A percentile compares a stretch with the other conserved stretches of the same genome.
Conservation (phyloP, 306 rosid genomes). For the Cucurbita pepo region DNA sequence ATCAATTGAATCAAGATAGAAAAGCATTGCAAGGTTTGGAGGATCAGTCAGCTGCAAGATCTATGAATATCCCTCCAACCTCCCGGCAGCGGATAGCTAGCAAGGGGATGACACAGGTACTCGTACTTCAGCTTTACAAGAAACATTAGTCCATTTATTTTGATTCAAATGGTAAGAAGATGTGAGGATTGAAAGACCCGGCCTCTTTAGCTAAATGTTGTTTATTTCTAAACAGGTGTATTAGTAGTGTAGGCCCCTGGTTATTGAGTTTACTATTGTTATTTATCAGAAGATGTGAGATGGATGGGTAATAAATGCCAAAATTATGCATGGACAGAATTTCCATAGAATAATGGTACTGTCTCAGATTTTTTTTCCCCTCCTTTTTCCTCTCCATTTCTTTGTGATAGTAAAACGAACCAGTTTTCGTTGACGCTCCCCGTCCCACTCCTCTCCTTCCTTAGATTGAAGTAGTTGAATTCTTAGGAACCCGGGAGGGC, state of each 20-base stretch:
- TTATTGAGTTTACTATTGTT: constrained; percentile 53
- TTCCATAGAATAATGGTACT: constrained; percentile 16
- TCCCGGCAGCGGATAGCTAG: constrained; percentile 27
- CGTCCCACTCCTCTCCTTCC: background rate
- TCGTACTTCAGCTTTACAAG: constrained; percentile 10
- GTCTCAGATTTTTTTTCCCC: background rate
- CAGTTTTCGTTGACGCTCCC: constrained; percentile 27
- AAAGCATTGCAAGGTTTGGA: background rate
- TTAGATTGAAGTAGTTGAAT: background rate
- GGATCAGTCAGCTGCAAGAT: background rate
- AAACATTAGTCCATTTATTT: constrained; percentile 26
- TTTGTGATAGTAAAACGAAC: constrained; percentile 30
- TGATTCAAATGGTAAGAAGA: constrained; percentile 53
- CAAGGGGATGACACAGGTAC: constrained; percentile 22
- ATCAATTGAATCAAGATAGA: constrained; percentile 1
- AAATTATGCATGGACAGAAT: constrained; percentile 40
- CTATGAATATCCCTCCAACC: background rate
- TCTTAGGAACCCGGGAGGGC: background rate
- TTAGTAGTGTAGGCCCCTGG: constrained; percentile 46
- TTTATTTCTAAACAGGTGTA: constrained; percentile 21
- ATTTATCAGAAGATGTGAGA: constrained; percentile 52
- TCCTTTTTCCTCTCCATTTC: background rate
- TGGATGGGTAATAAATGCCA: constrained; percentile 76
- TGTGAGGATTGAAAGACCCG: constrained; percentile 28
- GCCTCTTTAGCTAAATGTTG: constrained; percentile 25